Evolutionary conservation across 1,284 basidiomycete species (phyloP).

Genomic region (Moniliella sp.): DNA sequence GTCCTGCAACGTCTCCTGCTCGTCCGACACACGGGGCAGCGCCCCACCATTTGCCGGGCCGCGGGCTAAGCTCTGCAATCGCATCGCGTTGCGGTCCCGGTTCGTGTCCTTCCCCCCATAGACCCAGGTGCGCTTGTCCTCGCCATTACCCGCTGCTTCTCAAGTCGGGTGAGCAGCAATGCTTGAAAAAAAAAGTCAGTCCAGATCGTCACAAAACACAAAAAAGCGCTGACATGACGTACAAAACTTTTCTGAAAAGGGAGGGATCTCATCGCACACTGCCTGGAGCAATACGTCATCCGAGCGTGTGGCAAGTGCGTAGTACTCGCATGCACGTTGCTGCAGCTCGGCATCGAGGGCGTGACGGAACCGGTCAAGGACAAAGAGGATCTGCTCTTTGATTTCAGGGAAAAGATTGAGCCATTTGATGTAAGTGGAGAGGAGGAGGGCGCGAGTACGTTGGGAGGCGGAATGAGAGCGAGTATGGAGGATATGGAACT

Average conservation of each 20-base stretch:
- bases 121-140: conserved; percentile 77
- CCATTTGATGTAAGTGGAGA: conserved; percentile 98
- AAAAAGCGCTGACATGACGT: too few relatives aligned
- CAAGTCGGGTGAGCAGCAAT: conserved; percentile 56
- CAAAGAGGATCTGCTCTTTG: conserved; percentile 70
- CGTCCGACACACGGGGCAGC: conserved; percentile 16
- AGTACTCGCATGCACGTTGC: conserved; percentile 60
- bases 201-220: neutral
- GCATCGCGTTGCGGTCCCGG: conserved; percentile 46
- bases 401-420: conserved; percentile 98
- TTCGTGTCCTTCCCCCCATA: conserved; percentile 83
- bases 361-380: conserved; percentile 81
- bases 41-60: conserved; percentile 25
- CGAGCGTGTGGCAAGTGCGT: conserved; percentile 17
- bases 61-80: conserved; percentile 38
- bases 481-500: conserved; percentile 77
- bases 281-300: conserved; percentile 78
- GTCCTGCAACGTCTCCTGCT: conserved; percentile 12
- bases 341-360: conserved; percentile 94
- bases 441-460: conserved; percentile 66
- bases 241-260: conserved; percentile 82
- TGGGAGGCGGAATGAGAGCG: conserved; percentile 88
- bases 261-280: conserved; percentile 95
- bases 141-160: conserved; percentile 60
- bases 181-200: conserved; percentile 2